Base-by-base conservation (phyloP, 208 protist genomes). In the Trypanosoma avium region DNA sequence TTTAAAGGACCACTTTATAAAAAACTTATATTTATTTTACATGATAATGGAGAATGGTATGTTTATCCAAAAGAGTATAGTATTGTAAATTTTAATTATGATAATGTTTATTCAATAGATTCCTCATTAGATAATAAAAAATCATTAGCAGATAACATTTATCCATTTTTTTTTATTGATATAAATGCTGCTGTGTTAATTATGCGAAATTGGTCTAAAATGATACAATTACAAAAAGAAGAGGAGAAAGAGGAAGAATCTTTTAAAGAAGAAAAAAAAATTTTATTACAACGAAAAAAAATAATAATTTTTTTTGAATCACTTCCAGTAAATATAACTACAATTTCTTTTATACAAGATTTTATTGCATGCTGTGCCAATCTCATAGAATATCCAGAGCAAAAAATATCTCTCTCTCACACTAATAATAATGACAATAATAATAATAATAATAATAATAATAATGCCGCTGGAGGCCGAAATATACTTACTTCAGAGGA, bases 111-210 rank as follows among this genome's bases (percentile, higher is more conserved):
- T 38, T 17, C 32, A n/a, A 13, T 19, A 24, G 38, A 52, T 19
- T 29, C 10, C 13, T 42, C 1, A 3, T 46, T 5, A 27, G 12
- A 8, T 22, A 42, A 19, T 21, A 30, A 22, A 12, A 52, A 46
- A 22, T 52, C 52, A 2, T 47, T 1, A 10, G 13, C 24, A 4
- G 9, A 32, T 29, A 3, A 21, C n/a, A 29, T 19, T 9, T 3
- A 35, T 10, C 42, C 63, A 7, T 33, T 59, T 17, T 21, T 75
- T 38, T 75, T 75, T 53, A 33, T 75, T 42, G 60, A 68, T 9
- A 62, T 75, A 29, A 59, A 67, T 29, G 52, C 30, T n/a, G 68
- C 61, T 13, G 29, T 75, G 38, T 7, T 30, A 17, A 27, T 67
- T n/a, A 66, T 75, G 50, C 58, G 36, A 9, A 10, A 24, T 27